Base-by-base conservation (phyloP, 2,329 filamentous ascomycete genomes). In the Claviceps sp. region DNA sequence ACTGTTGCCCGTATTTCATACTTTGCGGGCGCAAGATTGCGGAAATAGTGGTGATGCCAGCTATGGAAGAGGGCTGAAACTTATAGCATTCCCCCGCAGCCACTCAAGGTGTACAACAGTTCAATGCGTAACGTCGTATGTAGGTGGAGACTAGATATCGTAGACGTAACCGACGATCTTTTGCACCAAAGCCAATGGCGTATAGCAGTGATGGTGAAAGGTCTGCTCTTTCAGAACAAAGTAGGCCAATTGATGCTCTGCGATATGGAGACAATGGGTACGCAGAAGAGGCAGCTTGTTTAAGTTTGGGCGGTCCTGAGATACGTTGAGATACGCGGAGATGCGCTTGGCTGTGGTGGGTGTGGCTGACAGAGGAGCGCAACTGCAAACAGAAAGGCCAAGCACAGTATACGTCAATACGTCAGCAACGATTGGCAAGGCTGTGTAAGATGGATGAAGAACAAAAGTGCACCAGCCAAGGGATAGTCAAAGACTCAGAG, bases 1-100 rank as follows among this genome's bases (percentile, higher is more conserved):
- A 76, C 55, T 81, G 84, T 57, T 67, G 57, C 52, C 68, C 68
- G 59, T 67, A 71, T 60, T 71, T 71, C 68, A 71, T 71, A 43
- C 24, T 47, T 43, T 47, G 37, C n/a, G 37, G 45, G 26, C 45
- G 38, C 50, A 43, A 14, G 18, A 24, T 34, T 45, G 48, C 30
- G 41, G 9, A 41, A 37, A 18, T 7, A 44, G 41, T 34, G 41
- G 42, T n/a, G 45, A 26, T 40, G 47, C 47, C 48, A 38, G 14
- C 26, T 6, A 37, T 34, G 24, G 20, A 34, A 48, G 26, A 11
- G 20, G 6, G 11, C 11, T 34, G 42, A 42, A 18, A n/a, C 5
- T 5, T 18, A 44, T 50, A 37, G 26, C 48, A 43, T 50, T 34
- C 22, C 48, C 37, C 38, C 37, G 48, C 38, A 24, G 37, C 9